Base-by-base conservation (phyloP, 768 basidiomycete genomes). In the Lyophyllum shimeji region DNA sequence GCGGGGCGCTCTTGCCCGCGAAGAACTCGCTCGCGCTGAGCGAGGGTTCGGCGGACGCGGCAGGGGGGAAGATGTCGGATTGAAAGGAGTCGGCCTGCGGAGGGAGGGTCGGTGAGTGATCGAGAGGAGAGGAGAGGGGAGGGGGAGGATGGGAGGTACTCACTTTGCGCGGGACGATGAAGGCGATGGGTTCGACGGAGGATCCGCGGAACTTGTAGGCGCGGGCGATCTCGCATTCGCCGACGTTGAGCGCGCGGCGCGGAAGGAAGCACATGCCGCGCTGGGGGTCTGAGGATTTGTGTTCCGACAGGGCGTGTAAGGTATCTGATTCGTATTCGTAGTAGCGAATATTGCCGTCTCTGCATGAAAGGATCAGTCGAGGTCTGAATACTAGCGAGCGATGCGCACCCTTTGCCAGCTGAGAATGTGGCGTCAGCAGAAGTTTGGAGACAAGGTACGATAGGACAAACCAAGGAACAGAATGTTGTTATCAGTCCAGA, bases 261-360 rank as follows among this genome's bases (percentile, higher is more conserved):
- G 97, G 97, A 42, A 97, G 81, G 87, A 98, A 95, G 69, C 90
- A 93, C 86, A 98, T 91, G 12, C 97, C 97, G 50, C 95, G 91
- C 71, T 98, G 96, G 25, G 96, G 95, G 50, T 95, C 92, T 18
- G 86, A 78, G 3, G 89, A 90, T 70, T 95, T 90, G 80, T 95
- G 83, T 68, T 98, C 97, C 18, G 86, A 76, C 4, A 94, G 79
- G 17, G 83, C 70, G 73, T 84, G 80, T 18, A 98, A 78, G 46
- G 85, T 78, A 72, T 98, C 95, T 29, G 81, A 83, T 64, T 97
- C 95, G 71, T 89, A 95, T 69, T 99, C 97, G 71, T 88, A 98
- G 80, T 93, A 96, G n/a, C 96, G 87, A 59, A 98, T 87, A 69
- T 99, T 99, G 25, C 96, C 96, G 65, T 99, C 96, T 39, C 93